Conservation (phyloP, 2,329 filamentous ascomycete species). For the Elsinoe australis region DNA sequence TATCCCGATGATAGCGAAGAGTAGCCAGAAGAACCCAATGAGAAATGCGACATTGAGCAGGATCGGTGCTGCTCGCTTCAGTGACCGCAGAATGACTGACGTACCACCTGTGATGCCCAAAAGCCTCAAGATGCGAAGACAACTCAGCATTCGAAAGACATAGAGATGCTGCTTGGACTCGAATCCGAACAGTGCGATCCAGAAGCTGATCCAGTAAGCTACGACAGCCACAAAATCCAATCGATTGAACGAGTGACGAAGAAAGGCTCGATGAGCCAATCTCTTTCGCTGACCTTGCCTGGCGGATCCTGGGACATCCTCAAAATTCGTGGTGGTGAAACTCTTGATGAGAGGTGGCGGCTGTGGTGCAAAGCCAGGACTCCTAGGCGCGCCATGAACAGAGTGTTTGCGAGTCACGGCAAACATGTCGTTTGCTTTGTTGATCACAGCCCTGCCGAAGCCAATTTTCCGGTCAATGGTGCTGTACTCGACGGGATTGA, state of each 20-base stretch:
- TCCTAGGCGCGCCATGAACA: constrained; percentile 42
- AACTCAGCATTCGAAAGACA: constrained; percentile 94
- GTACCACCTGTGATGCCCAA: constrained; percentile 89
- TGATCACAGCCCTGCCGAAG: constrained; percentile 62
- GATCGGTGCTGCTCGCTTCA: constrained; percentile 90
- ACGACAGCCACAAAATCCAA: constrained; percentile 90
- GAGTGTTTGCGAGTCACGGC: constrained; percentile 70
- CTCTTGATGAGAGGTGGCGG: constrained; percentile 29
- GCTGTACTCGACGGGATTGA: constrained; percentile 88
- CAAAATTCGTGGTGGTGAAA: constrained; percentile 33
- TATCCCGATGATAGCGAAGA: constrained; percentile 93
- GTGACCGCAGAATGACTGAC: constrained; percentile 83
- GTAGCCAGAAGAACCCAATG: constrained; percentile 92
- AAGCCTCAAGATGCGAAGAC: constrained; percentile 84
- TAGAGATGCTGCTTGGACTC: constrained; percentile 68
- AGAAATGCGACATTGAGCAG: constrained; percentile 90
- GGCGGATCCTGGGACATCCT: constrained; percentile 51
- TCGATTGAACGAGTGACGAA: constrained; percentile 91
- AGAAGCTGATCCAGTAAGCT: constrained; percentile 90
- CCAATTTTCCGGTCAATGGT: constrained; percentile 75
- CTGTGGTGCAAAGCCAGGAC: constrained; percentile 27
- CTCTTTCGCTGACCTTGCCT: constrained; percentile 74
- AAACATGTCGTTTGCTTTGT: constrained; percentile 72
- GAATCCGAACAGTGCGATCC: constrained; percentile 60
- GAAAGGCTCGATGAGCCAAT: constrained; percentile 81